These are phyloP conservation scores for Suillus alpinus DNA, from an alignment of 768 basidiomycete species.

Conservation along the genomic window DNA sequence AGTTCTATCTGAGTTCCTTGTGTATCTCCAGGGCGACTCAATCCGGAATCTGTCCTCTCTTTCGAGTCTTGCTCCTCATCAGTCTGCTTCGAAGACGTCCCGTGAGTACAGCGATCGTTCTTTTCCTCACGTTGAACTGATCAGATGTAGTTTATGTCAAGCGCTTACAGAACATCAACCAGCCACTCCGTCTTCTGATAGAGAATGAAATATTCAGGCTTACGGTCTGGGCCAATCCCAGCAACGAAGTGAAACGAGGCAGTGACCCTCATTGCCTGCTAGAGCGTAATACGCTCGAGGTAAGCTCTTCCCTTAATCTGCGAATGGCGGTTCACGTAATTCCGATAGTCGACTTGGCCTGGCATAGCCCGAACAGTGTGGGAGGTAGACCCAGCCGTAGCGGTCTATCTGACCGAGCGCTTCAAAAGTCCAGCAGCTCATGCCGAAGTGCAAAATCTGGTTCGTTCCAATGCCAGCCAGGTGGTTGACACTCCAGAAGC, in stretches of 20 bases:
- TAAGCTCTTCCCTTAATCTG: conserved; percentile 28
- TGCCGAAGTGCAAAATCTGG: conserved; percentile 71
- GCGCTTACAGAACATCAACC: conserved; percentile 64
- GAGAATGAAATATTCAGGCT: conserved; percentile 89
- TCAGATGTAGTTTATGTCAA: conserved; percentile 48
- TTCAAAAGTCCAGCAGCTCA: conserved; percentile 69
- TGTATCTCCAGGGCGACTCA: conserved; percentile 71
- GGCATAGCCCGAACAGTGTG: conserved; percentile 71
- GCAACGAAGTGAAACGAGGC: conserved; percentile 70
- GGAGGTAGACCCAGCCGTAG: conserved; percentile 80
- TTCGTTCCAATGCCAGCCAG: conserved; percentile 67
- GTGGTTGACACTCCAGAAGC: conserved; percentile 81
- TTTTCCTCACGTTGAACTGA: conserved; percentile 9
- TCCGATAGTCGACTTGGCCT: conserved; percentile 58
- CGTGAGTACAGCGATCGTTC: conserved; percentile 31
- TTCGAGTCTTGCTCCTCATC: conserved; percentile 60
- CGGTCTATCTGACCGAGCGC: conserved; percentile 81
- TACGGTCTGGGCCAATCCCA: conserved; percentile 87
- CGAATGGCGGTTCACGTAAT: neutral
- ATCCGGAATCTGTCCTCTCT: conserved; percentile 56
- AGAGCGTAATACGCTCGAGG: conserved; percentile 63
- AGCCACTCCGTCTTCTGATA: conserved; percentile 77
- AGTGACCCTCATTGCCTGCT: conserved; percentile 52
- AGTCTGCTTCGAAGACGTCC: conserved; percentile 39
- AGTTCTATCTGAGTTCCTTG: conserved; percentile 79